Evolutionary conservation across 2,329 filamentous ascomycete species (phyloP).

Genomic region (Ascomycota sp.): DNA sequence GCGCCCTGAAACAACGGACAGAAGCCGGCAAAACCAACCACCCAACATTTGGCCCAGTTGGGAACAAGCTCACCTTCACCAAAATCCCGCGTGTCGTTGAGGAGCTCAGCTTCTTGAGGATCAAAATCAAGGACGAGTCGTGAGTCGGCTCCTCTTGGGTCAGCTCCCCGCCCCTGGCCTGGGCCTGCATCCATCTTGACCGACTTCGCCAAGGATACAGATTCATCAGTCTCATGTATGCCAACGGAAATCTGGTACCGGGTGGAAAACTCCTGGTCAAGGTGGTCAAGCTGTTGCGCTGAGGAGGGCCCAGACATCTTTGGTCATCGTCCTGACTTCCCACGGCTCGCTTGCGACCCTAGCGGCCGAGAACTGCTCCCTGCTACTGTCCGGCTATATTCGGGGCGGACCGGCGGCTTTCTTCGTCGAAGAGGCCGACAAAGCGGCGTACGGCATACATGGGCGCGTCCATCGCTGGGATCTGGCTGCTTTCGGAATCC

Average conservation of each 20-base stretch:
- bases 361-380: too few species aligned
- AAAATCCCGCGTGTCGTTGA: conserved; percentile 40
- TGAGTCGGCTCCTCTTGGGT: conserved; percentile 17
- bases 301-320: too few species aligned
- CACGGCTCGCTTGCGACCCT: too few species aligned
- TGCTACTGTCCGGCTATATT: background rate
- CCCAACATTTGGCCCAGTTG: conserved; percentile 37
- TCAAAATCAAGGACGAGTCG: conserved; percentile 32
- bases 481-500: too few species aligned
- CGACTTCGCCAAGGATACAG: conserved; percentile 34
- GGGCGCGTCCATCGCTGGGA: too few species aligned
- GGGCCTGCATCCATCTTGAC: conserved; percentile 40
- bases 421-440: background rate
- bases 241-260: conserved; percentile 20
- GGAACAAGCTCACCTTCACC: conserved; percentile 36
- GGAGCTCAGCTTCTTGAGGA: conserved; percentile 49
- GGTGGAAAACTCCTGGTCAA: conserved; percentile 30
- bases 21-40: conserved; percentile 34
- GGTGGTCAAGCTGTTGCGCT: conserved; percentile 25
- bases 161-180: conserved; percentile 22
- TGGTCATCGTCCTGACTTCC: too few species aligned
- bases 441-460: background rate
- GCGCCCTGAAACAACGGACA: conserved; percentile 39
- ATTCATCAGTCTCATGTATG: conserved; percentile 28
- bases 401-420: background rate